Percentiles rank a stretch among this genome's conserved stretches.
Evolutionary conservation across 2,329 filamentous ascomycete genomes (phyloP).

Genomic region (Incumbomyces delicatus): DNA sequence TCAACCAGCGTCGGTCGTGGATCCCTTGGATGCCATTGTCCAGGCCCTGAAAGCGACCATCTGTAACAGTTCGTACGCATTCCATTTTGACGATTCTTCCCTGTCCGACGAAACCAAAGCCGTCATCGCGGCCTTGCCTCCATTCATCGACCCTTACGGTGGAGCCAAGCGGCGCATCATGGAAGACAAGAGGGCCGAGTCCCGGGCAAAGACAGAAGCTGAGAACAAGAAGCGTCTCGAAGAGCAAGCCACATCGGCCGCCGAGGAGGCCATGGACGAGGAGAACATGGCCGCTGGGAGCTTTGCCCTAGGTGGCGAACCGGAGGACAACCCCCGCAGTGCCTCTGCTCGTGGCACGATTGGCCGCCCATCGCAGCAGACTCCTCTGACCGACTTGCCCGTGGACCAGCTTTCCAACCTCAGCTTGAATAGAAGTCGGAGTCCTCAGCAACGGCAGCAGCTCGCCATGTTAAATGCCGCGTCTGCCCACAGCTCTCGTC

Average conservation of each 20-base stretch:
- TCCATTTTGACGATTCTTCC: slow-evolving; percentile 42
- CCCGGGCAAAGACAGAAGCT: slow-evolving; percentile 43
- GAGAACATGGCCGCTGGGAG: slow-evolving; percentile 76
- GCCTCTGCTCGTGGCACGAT: slow-evolving; percentile 46
- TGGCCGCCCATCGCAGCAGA: slow-evolving; percentile 67
- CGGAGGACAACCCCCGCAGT: slow-evolving; percentile 56
- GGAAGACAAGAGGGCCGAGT: slow-evolving; percentile 60
- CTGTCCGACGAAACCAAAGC: slow-evolving; percentile 40
- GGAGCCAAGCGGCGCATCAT: slow-evolving; percentile 71
- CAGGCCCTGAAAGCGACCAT: slow-evolving; percentile 22
- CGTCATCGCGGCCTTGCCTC: slow-evolving; percentile 53
- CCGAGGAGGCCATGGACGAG: slow-evolving; percentile 45
- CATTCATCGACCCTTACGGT: slow-evolving; percentile 71
- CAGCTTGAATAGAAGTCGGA: slow-evolving; percentile 63
- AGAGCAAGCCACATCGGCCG: slow-evolving; percentile 27
- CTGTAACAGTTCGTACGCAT: slow-evolving; percentile 42
- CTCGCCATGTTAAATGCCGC: slow-evolving; percentile 59
- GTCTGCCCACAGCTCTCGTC: slow-evolving; percentile 37
- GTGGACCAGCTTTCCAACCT: slow-evolving; percentile 42
- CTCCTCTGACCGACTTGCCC: slow-evolving; percentile 34
- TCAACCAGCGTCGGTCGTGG: slow-evolving; percentile 18
- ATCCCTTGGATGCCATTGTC: slow-evolving; percentile 5
- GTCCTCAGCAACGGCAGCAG: slow-evolving; percentile 68
- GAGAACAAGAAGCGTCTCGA: slow-evolving; percentile 45
- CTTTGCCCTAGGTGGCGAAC: slow-evolving; percentile 81